Conservation (phyloP, 2,329 filamentous ascomycete species). For the Colletotrichum lindemuthianum region DNA sequence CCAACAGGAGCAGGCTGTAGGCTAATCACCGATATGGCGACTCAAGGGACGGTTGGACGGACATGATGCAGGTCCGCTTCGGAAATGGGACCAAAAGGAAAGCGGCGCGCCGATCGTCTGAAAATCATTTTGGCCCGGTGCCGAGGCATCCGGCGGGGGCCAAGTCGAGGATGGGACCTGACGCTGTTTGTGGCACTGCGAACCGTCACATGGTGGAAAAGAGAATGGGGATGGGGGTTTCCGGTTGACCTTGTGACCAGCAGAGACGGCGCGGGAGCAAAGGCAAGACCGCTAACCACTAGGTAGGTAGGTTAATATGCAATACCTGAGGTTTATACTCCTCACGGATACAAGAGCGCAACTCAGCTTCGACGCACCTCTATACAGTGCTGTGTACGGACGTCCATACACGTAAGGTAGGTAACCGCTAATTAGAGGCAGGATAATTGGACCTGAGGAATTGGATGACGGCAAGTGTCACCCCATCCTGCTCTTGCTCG, state of each 20-base stretch:
- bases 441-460: conserved; percentile 13
- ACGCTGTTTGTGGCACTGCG: no score
- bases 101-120: conserved; percentile 14
- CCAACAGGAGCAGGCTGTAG: neutral
- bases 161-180: neutral
- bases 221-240: no score
- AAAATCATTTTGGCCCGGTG: conserved; percentile 15
- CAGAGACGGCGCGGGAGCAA: neutral
- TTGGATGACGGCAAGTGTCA: conserved; percentile 30
- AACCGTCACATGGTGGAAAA: no score
- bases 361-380: no score
- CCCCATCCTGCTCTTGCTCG: conserved; percentile 13
- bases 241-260: no score
- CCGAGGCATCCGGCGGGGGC: conserved; percentile 22
- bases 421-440: conserved; percentile 7
- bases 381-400: neutral
- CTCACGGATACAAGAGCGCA: no score
- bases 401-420: no score
- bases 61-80: conserved; percentile 31
- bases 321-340: no score
- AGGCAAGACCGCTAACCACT: no score
- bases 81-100: conserved; percentile 9
- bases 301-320: no score
- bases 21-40: conserved; percentile 17
- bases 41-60: conserved; percentile 21